Base-by-base conservation (phyloP, 352 stramenopile species). In the Globisporangium echinulatum region DNA sequence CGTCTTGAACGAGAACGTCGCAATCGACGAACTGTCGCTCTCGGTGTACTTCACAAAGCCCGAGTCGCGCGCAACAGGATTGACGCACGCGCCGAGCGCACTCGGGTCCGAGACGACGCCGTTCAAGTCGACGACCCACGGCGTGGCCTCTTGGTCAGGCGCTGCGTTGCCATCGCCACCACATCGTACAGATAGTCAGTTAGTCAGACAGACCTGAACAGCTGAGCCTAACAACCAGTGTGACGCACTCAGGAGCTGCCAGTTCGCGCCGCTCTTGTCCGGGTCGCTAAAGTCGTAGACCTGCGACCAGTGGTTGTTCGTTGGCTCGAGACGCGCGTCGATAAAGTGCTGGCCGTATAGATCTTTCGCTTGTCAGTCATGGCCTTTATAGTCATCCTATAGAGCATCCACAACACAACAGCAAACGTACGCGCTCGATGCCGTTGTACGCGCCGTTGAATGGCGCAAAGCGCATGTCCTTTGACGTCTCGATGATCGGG, bases 281-380 rank as follows among this genome's bases (percentile, higher is more conserved):
- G 81, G 85, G 64, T 97, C 89, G 64, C 96, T 97, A 62, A 97
- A 97, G 64, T 97, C 90, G 63, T 93, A 97, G 14, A 97, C 74
- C 38, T 91, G 79, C 46, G 82, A 90, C 89, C 89, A 97, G 58
- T 94, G 83, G 57, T 97, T 97, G 64, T 90, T 88, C 33, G 66
- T 70, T n/a, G 89, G 82, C 54, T 93, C 79, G 15, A 97, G 61
- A 0, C 73, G 72, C 3, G 88, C 88, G 11, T 82, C 69, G 0
- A 48, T 17, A 59, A 97, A 95, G 62, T 89, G 76, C 79, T 90
- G 46, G 25, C 2, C 25, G 25, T 33, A 33, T 33, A 33, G 25
- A 33, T 33, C 25, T 33, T 33, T 33, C 25, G 25, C 25, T 33
- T 33, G 25, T 33, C 25, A 33, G 25, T 33, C 25, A 33, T 33